Conservation (phyloP, 2,329 filamentous ascomycete genomes). For the Ophiostoma angusticollis region DNA sequence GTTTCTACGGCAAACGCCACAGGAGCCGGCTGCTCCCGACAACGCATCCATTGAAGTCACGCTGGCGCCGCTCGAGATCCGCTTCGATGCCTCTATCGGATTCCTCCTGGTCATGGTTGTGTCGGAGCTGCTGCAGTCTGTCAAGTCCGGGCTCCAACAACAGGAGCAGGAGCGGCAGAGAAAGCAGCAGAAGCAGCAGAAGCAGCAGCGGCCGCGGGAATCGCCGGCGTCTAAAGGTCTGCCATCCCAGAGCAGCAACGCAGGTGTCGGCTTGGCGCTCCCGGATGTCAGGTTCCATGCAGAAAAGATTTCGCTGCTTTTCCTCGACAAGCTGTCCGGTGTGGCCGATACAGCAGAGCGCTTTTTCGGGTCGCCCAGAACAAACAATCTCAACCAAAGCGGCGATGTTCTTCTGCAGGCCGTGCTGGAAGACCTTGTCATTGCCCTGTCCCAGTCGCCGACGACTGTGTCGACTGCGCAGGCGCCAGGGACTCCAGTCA, state of each 20-base stretch:
- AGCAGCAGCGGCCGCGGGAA: background rate
- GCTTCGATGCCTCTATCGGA: slow-evolving; percentile 44
- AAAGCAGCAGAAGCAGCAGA: slow-evolving; percentile 16
- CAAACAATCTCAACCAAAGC: slow-evolving; percentile 25
- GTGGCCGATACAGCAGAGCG: slow-evolving; percentile 37
- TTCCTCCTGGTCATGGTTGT: slow-evolving; percentile 41
- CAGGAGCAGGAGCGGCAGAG: slow-evolving; percentile 4
- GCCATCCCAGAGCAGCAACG: background rate
- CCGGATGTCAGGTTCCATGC: slow-evolving; percentile 32
- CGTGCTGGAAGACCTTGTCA: slow-evolving; percentile 31
- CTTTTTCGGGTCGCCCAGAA: slow-evolving; percentile 26
- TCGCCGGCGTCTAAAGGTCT: background rate
- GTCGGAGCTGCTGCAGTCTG: slow-evolving; percentile 29
- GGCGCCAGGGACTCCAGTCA: background rate
- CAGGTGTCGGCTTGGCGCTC: slow-evolving; percentile 12
- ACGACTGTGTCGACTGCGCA: slow-evolving; percentile 6
- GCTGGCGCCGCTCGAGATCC: slow-evolving; percentile 38
- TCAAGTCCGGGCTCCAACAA: slow-evolving; percentile 7
- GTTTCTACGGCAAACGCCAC: background rate
- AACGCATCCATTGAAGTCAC: slow-evolving; percentile 34
- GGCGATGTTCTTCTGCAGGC: slow-evolving; percentile 41
- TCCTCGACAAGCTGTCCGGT: slow-evolving; percentile 41
- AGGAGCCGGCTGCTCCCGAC: slow-evolving; percentile 5
- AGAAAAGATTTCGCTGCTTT: slow-evolving; percentile 39
- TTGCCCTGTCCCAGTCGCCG: slow-evolving; percentile 19